Base-by-base conservation (phyloP, 139 green algal species). In the Volvox reticuliferus region DNA sequence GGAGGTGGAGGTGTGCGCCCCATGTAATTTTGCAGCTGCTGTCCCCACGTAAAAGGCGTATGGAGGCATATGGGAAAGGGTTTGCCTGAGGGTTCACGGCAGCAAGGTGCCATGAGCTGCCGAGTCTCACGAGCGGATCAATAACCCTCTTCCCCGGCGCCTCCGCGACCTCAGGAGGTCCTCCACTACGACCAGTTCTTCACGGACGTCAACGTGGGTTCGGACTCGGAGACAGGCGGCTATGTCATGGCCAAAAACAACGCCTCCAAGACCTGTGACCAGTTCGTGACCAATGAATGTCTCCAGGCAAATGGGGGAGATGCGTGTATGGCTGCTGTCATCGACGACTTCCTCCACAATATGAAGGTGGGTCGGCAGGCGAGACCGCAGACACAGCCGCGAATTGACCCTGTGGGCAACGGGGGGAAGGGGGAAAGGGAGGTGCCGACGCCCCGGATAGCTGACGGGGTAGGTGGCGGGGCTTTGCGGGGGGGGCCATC, bases 241-340 rank as follows among this genome's bases (percentile, higher is more conserved):
- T 89, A 89, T 37, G 85, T 89, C 20, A 82, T 89, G 85, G 85
- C 85, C 85, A 89, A 89, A 50, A 24, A 2, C 71, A 89, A 89
- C 85, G 17, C 44, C 71, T 75, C 13, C 85, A 89, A 89, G 85
- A 89, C 85, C 18, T 89, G 85, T 68, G 85, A 89, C 13, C 21
- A 37, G 24, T 89, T 89, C n/a, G 85, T 65, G 65, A 30, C 14
- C 16, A 17, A 69, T 26, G 36, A 69, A 6, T 89, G 85, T 50
- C 69, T 89, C 0, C 26, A 20, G 22, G 14, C 30, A 37, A 19
- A 63, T 30, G 83, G 83, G 69, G 85, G 85, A 44, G 85, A 89
- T 12, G 20, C 44, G 44, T 89, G 85, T 50, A 89, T 89, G 69
- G 32, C 30, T 12, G n/a, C 32, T 1, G 85, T 89, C 44, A 89